Base-by-base conservation (phyloP, 495 filamentous ascomycete species). In the Penicillium manginii region DNA sequence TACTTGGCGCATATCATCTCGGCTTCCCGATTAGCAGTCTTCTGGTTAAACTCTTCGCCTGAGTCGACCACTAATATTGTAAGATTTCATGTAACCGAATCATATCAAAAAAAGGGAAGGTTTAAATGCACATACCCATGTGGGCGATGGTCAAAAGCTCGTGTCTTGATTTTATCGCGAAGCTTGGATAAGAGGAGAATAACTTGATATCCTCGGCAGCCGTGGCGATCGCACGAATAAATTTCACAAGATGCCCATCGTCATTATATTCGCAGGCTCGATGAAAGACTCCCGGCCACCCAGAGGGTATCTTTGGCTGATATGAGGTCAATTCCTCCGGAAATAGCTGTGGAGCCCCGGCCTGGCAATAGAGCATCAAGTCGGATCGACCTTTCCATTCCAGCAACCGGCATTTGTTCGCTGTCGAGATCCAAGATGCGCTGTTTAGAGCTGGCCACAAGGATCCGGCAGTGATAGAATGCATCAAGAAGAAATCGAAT, bases 401-500 rank as follows among this genome's bases (percentile, higher is more conserved):
- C 19, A 78, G 49, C 1, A 76, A 46, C 1, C 70, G 68, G 15
- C 60, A 71, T 50, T 69, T 66, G 10, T 64, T 58, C 29, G 58
- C 62, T 0, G 62, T 8, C 10, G 39, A 43, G 39, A 78, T 74
- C 74, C 73, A 77, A 4, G 52, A 17, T 31, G 67, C 57, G 2
- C 55, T 52, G 32, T 53, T 58, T 2, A 78, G 49, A 19, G 69
- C 66, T 15, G 63, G 64, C 49, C 68, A 58, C 49, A 74, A 64
- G 8, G 75, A 68, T 2, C 59, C 63, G 48, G 66, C 61, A 11
- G 70, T 79, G 39, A 75, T 69, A 15, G 57, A 62, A 60, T 79
- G 76, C 75, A 79, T 72, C 33, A 65, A 47, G 67, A 75, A 76
- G 59, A 79, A 79, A 49, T 79, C 76, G 37, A 79, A 68, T 55